phyloP scores from a whole-genome alignment of 2,329 filamentous ascomycete genomes.

The Colletotrichum agaves region DNA sequence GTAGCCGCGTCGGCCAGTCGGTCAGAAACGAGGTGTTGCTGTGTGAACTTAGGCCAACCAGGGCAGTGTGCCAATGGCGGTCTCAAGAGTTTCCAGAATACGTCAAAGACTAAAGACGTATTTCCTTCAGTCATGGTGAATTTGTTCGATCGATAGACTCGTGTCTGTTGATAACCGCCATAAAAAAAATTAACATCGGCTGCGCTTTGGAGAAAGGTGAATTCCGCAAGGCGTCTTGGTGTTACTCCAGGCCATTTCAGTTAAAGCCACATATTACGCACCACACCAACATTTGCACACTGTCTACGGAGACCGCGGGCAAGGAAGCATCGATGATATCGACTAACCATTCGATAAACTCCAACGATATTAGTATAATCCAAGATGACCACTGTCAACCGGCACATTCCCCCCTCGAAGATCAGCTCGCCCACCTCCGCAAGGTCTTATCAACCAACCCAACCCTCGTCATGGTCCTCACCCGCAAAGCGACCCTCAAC shows the following conservation, averaged over 20 bases:
- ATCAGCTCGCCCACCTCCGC: constrained; percentile 42
- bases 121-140: too few species aligned
- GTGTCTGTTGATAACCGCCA: too few species aligned
- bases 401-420: constrained; percentile 43
- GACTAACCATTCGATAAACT: neutral
- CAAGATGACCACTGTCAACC: neutral
- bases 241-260: neutral
- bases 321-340: neutral
- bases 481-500: constrained; percentile 41
- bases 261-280: neutral
- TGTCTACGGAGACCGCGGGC: too few species aligned
- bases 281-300: neutral
- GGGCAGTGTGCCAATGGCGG: too few species aligned
- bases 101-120: too few species aligned
- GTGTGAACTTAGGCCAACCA: too few species aligned
- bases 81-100: too few species aligned
- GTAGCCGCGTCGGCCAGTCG: too few species aligned
- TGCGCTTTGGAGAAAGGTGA: neutral
- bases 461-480: constrained; percentile 44
- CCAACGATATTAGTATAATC: too few species aligned
- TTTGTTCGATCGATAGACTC: too few species aligned
- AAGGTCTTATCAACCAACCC: constrained; percentile 42
- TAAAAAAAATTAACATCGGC: too few species aligned
- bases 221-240: neutral
- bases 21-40: too few species aligned